These are phyloP conservation scores for Salvia miltiorrhiza DNA, from an alignment of 257 asterid genomes.

Conservation along the genomic window DNA sequence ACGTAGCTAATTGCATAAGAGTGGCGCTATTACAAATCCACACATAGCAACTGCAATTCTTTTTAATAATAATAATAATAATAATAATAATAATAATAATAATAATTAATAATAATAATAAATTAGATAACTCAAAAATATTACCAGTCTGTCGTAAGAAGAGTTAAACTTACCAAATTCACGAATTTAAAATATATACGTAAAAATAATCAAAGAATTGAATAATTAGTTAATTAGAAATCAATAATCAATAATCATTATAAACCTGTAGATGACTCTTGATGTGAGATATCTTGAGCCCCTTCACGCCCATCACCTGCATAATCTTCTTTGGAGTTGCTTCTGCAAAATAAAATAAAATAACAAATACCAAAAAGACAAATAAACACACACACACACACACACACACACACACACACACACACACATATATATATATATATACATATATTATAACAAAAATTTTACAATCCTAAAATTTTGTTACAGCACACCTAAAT, in stretches of 20 bases:
- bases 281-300: constrained; percentile 51
- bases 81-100: too few relatives aligned
- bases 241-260: too few relatives aligned
- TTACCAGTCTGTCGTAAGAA: neutral
- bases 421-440: too few relatives aligned
- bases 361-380: neutral
- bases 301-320: constrained; percentile 46
- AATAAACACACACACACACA: neutral
- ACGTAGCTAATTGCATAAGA: too few relatives aligned
- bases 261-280: constrained; percentile 57
- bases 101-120: too few relatives aligned
- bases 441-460: too few relatives aligned
- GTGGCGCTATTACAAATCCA: too few relatives aligned
- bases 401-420: too few relatives aligned
- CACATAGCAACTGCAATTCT: too few relatives aligned
- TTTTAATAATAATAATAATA: too few relatives aligned
- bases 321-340: constrained; percentile 58
- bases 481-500: neutral
- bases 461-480: neutral
- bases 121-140: too few relatives aligned
- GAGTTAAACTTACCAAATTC: neutral
- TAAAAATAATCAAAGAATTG: neutral
- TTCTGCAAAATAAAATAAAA: constrained; percentile 15
- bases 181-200: neutral
- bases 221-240: neutral